Base-by-base conservation (phyloP, 2,329 filamentous ascomycete genomes). In the Phaeophleospora eucalypticola region DNA sequence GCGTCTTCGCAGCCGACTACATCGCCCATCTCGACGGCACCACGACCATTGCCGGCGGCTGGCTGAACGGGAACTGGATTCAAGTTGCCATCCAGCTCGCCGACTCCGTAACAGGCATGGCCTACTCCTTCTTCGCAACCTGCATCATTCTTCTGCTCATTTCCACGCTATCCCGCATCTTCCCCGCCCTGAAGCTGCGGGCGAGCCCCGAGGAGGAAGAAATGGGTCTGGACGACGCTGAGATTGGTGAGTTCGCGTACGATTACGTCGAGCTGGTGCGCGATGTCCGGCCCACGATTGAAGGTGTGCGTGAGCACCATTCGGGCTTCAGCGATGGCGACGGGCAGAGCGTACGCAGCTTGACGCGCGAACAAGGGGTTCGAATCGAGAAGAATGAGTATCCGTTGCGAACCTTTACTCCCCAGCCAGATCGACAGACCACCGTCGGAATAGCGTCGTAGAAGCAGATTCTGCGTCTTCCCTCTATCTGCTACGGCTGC, bases 201-300 rank as follows among this genome's bases (percentile, higher is more conserved):
- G 84, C 83, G 0, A 77, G 73, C 12, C 84, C 88, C 58, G 85
- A 93, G 53, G 85, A 87, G 32, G 89, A 95, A 68, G 82, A 89
- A 42, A 73, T 89, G 35, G 89, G 89, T 56, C 89, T 94, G 50
- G 89, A 95, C 61, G 89, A 95, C 60, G 53, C 50, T n/a, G 89
- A 95, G 69, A 87, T 95, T 62, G 89, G 89, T 65, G 89, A 95
- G 72, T 95, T 93, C 65, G 89, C 88, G n/a, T 95, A 95, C 67
- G 89, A 95, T 68, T 95, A 94, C 60, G 87, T 95, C 56, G 89
- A 94, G 74, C 75, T 93, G 55, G 84, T 80, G 16, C 76, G 87
- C 52, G 84, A 90, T 58, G 80, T 89, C 39, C 71, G 60, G 41
- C 59, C 63, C 4, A n/a, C n/a, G n/a, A 6, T 29, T 12, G 24